A percentile compares a stretch with the other conserved stretches of the same genome.
Evolutionary conservation across 2,329 filamentous ascomycete genomes (phyloP).

Genomic region (Calonectria pseudoturangicola): DNA sequence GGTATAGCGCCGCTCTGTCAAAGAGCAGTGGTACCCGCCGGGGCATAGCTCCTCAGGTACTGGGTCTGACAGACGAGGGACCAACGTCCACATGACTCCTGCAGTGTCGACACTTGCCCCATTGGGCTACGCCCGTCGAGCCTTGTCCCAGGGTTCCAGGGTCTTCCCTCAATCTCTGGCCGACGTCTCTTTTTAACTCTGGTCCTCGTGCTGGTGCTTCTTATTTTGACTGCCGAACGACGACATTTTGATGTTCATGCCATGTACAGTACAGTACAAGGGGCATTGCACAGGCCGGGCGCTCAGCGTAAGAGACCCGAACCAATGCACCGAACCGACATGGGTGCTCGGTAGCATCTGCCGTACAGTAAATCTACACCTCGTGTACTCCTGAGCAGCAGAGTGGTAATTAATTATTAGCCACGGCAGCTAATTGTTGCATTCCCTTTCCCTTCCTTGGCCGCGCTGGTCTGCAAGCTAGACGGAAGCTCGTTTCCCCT

Average conservation of each 20-base stretch:
- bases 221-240: constrained; percentile 27
- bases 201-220: constrained; percentile 24
- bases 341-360: constrained; percentile 25
- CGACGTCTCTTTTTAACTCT: constrained; percentile 28
- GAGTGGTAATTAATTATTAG: constrained; percentile 24
- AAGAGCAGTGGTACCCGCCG: constrained; percentile 21
- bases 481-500: constrained; percentile 12
- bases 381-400: constrained; percentile 7
- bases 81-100: constrained; percentile 46
- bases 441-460: constrained; percentile 28
- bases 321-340: constrained; percentile 14
- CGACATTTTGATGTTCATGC: constrained; percentile 23
- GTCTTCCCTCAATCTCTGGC: constrained; percentile 24
- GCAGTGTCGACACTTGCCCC: constrained; percentile 53
- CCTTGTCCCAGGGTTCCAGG: constrained; percentile 25
- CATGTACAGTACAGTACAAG: constrained; percentile 21
- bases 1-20: constrained; percentile 16
- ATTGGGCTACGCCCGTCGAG: constrained; percentile 16
- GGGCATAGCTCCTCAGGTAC: constrained; percentile 27
- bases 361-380: constrained; percentile 3
- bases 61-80: constrained; percentile 6
- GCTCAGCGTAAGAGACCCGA: constrained; percentile 14
- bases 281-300: constrained; percentile 18
- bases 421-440: constrained; percentile 22
- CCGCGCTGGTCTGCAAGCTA: constrained; percentile 6